Evolutionary conservation across 192 early-diverging fungal species (phyloP), one percentile per base, ranked within the genome.

Genomic region (Coemansia sp.): DNA sequence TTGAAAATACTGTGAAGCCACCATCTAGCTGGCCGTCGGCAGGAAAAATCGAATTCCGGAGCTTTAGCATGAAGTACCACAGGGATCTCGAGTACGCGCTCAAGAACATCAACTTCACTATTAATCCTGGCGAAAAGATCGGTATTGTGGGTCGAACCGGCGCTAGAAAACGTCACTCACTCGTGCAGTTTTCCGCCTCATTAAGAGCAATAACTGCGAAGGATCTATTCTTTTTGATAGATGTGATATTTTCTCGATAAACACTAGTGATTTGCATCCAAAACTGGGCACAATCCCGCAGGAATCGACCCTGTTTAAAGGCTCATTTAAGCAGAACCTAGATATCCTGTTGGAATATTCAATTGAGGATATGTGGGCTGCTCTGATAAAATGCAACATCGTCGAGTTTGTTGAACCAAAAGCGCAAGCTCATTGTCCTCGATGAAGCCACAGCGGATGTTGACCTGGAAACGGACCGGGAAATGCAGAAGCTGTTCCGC

Each of bases 201-300:
- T 60, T 61, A 84, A 87, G 52, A 83, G 85, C 0, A 45, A 79
- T 29, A 42, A 51, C 8, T 83, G 85, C 25, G 61, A 62, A 26
- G 91, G 91, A 0, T 67, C 69, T 15, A 93, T 94, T 37, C 26
- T 45, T 3, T 87, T 94, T 60, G 94, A 94, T 65, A 89, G 86
- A 18, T 59, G 90, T 16, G 86, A 93, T 67, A 90, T 92, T 52
- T 67, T 70, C 1, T 70, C 76, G 4, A 64, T 92, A 12, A 90
- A 88, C 2, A 20, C 73, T 63, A 9, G 42, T 51, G 18, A 63
- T 88, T 28, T 77, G 79, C 39, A 67, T 88, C 18, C 70, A 58
- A 23, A 89, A 90, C 63, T 84, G 90, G 40, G 82, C 84, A 62
- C 86, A 79, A 43, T 82, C 75, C 90, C 91, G 39, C 91, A 92